phyloP scores from a whole-genome alignment of 2,329 filamentous ascomycete species.

The Stachybotrys chartarum region DNA sequence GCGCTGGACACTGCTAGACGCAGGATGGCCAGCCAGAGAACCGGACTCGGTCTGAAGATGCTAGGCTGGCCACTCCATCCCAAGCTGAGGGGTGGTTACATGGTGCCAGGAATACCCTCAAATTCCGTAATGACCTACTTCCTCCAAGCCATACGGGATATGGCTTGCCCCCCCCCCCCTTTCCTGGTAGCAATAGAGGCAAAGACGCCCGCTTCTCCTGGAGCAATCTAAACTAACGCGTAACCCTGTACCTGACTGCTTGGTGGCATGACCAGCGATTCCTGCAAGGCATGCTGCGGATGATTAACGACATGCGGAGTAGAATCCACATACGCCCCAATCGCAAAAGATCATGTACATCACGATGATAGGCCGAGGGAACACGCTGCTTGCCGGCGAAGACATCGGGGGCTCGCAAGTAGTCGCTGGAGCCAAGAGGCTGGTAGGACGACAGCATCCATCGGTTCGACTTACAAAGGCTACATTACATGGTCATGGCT shows the following conservation, averaged over 20 bases:
- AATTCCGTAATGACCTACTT: too few relatives aligned
- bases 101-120: too few relatives aligned
- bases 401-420: not conserved
- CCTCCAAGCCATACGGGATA: too few relatives aligned
- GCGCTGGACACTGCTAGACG: not conserved
- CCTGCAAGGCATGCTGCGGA: conserved; percentile 16
- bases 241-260: not conserved
- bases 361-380: too few relatives aligned
- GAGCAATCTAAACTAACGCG: not conserved
- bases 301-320: not conserved
- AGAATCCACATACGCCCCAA: not conserved
- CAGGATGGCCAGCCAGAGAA: not conserved
- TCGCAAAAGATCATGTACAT: not conserved
- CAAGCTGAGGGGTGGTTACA: too few relatives aligned
- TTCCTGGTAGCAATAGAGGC: not conserved
- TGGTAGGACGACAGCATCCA: not conserved
- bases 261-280: conserved; percentile 19
- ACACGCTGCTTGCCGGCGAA: too few relatives aligned
- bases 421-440: not conserved
- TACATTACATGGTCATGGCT: not conserved
- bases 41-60: not conserved
- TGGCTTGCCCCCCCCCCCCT: too few relatives aligned
- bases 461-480: not conserved
- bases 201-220: not conserved
- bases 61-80: not conserved